Evolutionary conservation across 805 yeast genomes (phyloP).

Genomic region (Clavispora fructus): DNA sequence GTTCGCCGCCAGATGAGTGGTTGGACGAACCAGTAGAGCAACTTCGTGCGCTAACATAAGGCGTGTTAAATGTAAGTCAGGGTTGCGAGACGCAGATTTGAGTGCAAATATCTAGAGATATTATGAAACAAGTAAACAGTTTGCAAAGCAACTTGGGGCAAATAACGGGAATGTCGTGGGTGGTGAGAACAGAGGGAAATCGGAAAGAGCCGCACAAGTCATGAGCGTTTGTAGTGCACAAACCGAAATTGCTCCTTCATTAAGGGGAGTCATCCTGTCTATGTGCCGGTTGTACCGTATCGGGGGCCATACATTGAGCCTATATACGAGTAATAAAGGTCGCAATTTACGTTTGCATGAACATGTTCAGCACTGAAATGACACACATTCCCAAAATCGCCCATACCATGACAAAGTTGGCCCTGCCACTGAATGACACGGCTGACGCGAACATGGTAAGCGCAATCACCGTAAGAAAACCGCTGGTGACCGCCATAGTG

Average conservation of each 20-base stretch:
- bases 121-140: neutral
- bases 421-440: conserved; percentile 61
- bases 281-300: neutral
- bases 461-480: conserved; percentile 77
- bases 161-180: neutral
- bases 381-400: conserved; percentile 53
- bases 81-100: neutral
- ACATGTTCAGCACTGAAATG: conserved; percentile 43
- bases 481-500: conserved; percentile 70
- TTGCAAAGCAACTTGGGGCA: neutral
- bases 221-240: neutral
- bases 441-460: conserved; percentile 84
- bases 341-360: neutral
- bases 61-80: conserved; percentile 1
- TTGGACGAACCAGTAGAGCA: conserved; percentile 22
- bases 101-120: neutral
- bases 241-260: neutral
- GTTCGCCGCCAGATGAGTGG: conserved; percentile 6
- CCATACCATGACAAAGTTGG: conserved; percentile 55
- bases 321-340: too few species aligned
- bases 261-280: neutral
- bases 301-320: neutral
- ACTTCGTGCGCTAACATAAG: conserved; percentile 26
- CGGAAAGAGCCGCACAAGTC: neutral
- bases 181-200: neutral